Base-by-base conservation (phyloP, 768 basidiomycete genomes). In the Hygrocybe coccinea region DNA sequence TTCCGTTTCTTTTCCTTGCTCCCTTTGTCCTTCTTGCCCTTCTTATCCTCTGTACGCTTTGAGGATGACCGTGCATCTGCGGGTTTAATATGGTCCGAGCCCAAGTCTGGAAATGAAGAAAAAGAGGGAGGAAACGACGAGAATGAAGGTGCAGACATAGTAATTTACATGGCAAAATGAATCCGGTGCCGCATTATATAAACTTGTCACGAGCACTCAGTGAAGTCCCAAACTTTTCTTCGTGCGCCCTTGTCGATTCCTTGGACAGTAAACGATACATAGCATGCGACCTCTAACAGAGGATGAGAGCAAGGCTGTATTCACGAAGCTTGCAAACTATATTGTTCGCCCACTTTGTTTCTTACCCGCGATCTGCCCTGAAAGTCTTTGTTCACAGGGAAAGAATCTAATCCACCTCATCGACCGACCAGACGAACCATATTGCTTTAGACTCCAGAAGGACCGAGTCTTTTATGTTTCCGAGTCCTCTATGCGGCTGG, bases 401-500 rank as follows among this genome's bases (percentile, higher is more conserved):
- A 95, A 94, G 72, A 98, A 98, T 65, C 79, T 99, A 15, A 86
- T 98, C 29, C 91, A 97, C 67, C 80, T 97, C 59, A 91, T 98
- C 58, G 95, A 98, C 78, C 78, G 95, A 65, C 82, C 86, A 61
- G 95, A 97, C 67, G 95, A 97, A 65, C 86, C 91, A 12, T 89
- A 95, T 70, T 97, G 95, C 74, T 97, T 98, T 75, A 85, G 95
- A 58, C 72, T 98, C 35, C 94, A 98, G 67, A 91, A 84, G 65
- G 95, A 95, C 70, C 80, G 93, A 52, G 95, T 99, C 17, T 98
- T 85, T 78, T 98, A 98, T 78, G 93, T 94, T 54, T 95, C 97
- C 4, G 91, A 97, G 64, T 83, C 89, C 0, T 89, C 92, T 8
- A 95, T 98, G 86, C 89, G 91, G 49, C 80, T 95, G 21, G 87